A percentile compares a stretch with the other conserved stretches of the same genome.
These are phyloP conservation scores for Huntiella omanensis DNA, from an alignment of 2,329 filamentous ascomycete species.

Conservation along the genomic window DNA sequence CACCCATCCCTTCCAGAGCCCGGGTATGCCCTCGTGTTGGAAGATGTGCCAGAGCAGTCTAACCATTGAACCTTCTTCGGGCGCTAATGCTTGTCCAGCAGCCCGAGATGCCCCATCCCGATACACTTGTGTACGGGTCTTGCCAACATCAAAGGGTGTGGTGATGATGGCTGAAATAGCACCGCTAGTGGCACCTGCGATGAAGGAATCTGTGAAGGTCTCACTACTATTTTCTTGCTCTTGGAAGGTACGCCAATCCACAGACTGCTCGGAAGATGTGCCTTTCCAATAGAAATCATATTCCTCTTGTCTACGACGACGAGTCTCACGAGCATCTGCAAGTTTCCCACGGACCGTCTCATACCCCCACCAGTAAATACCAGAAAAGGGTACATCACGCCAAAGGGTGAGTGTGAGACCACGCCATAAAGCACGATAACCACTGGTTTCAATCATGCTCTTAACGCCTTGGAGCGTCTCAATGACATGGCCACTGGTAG, in stretches of 20 bases:
- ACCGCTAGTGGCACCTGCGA: conserved; percentile 68
- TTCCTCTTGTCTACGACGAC: not conserved
- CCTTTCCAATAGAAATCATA: not conserved
- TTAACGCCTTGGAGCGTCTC: conserved; percentile 60
- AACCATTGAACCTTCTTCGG: conserved; percentile 63
- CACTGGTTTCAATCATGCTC: conserved; percentile 60
- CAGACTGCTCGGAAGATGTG: not conserved
- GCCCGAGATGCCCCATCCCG: conserved; percentile 28
- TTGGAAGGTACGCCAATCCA: conserved; percentile 32
- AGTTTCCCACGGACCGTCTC: conserved; percentile 60
- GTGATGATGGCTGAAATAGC: conserved; percentile 74
- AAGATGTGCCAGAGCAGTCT: conserved; percentile 84
- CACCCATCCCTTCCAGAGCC: conserved; percentile 81
- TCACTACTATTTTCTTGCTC: conserved; percentile 51
- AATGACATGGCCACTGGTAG: conserved; percentile 50
- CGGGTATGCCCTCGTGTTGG: conserved; percentile 58
- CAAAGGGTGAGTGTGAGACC: conserved; percentile 81
- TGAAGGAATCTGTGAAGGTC: conserved; percentile 76
- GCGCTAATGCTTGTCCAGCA: conserved; percentile 25
- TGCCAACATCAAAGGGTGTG: conserved; percentile 92
- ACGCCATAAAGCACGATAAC: conserved; percentile 73
- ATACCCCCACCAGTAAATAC: conserved; percentile 96
- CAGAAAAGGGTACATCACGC: conserved; percentile 94
- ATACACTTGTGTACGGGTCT: conserved; percentile 80
- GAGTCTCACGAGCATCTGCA: conserved; percentile 32